Percentiles rank a stretch among this genome's conserved stretches.
These are phyloP conservation scores for Phytophthora sansomeana DNA, from an alignment of 352 stramenopile genomes.

Conservation along the genomic window DNA sequence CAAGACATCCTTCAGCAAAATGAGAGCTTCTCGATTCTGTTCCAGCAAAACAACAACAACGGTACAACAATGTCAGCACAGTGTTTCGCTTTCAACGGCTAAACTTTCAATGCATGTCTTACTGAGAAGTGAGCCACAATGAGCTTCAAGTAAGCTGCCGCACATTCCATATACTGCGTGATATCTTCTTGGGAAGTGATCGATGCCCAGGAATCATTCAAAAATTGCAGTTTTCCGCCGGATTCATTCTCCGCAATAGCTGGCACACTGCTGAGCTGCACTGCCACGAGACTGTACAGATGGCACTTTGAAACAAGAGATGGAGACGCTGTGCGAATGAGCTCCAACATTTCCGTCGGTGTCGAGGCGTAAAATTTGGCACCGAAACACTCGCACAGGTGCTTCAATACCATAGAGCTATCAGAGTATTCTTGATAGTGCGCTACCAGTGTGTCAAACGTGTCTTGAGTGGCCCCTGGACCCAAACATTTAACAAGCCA, in stretches of 20 bases:
- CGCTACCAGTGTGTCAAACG: slow-evolving; percentile 73
- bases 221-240: slow-evolving; percentile 73
- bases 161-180: slow-evolving; percentile 83
- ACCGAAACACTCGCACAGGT: slow-evolving; percentile 84
- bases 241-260: slow-evolving; percentile 40
- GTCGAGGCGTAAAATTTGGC: slow-evolving; percentile 64
- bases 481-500: slow-evolving; percentile 87
- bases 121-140: slow-evolving; percentile 87
- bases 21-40: slow-evolving; percentile 76
- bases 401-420: slow-evolving; percentile 91
- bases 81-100: neutral
- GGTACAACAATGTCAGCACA: slow-evolving; percentile 14
- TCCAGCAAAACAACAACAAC: slow-evolving; percentile 10
- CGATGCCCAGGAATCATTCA: slow-evolving; percentile 88
- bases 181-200: slow-evolving; percentile 82
- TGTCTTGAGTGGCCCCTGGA: slow-evolving; percentile 44
- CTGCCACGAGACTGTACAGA: slow-evolving; percentile 73
- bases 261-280: slow-evolving; percentile 59
- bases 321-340: slow-evolving; percentile 68
- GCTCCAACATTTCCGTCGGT: slow-evolving; percentile 63
- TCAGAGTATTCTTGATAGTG: slow-evolving; percentile 88
- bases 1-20: slow-evolving; percentile 90
- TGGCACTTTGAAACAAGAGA: slow-evolving; percentile 72
- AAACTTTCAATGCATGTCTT: slow-evolving; percentile 11
- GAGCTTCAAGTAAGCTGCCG: slow-evolving; percentile 86